Evolutionary conservation across 768 basidiomycete species (phyloP).

Genomic region (Boletus pseudopeckii): DNA sequence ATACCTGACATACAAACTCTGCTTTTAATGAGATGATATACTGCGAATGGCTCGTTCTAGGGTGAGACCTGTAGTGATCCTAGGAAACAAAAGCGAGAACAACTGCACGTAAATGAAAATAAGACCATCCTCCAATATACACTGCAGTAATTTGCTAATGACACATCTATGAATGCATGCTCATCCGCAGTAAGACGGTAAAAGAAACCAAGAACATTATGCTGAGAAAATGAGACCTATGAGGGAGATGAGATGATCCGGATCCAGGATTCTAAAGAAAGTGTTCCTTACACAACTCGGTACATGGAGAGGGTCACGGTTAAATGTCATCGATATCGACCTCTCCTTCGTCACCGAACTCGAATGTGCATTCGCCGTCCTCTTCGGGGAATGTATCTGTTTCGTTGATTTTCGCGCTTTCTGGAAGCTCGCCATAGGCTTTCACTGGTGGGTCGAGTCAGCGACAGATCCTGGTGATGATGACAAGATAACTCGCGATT

Average conservation of each 20-base stretch:
- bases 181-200: constrained; percentile 12
- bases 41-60: background rate
- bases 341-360: constrained; percentile 86
- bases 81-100: constrained; percentile 1
- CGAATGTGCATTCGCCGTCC: constrained; percentile 84
- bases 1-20: constrained; percentile 72
- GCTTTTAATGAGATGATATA: constrained; percentile 33
- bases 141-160: constrained; percentile 16
- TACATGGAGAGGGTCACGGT: constrained; percentile 19
- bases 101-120: constrained; percentile 3
- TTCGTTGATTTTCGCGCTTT: constrained; percentile 96
- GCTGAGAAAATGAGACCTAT: constrained; percentile 14
- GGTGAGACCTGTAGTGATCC: background rate
- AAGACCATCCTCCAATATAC: constrained; percentile 15
- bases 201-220: constrained; percentile 4
- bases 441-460: constrained; percentile 55
- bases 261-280: background rate
- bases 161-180: constrained; percentile 25
- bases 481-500: constrained; percentile 49
- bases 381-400: constrained; percentile 92
- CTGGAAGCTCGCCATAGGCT: constrained; percentile 96
- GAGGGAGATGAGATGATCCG: constrained; percentile 1
- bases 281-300: constrained; percentile 16
- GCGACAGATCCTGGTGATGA: constrained; percentile 2
- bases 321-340: constrained; percentile 90